phyloP scores from a whole-genome alignment of 805 yeast genomes.

The Kluyveromyces siamensis region DNA sequence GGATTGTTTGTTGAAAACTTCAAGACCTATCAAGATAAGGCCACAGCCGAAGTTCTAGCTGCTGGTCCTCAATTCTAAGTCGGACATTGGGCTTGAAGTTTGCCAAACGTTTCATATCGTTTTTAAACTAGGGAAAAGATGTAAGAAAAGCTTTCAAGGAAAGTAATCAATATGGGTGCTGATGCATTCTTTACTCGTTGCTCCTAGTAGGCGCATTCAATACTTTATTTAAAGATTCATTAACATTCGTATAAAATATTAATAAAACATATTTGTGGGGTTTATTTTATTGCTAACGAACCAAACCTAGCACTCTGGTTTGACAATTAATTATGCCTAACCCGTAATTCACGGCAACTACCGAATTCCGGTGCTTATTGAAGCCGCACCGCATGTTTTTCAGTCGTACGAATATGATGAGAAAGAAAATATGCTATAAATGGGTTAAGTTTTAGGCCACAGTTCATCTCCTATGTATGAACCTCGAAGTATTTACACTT shows the following conservation, averaged over 20 bases:
- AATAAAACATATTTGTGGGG: too few species aligned
- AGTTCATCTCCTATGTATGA: not conserved
- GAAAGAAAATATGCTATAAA: too few species aligned
- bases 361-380: too few species aligned
- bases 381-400: too few species aligned
- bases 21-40: constrained; percentile 69
- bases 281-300: too few species aligned
- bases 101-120: not conserved
- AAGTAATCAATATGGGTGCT: too few species aligned
- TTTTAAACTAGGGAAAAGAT: not conserved
- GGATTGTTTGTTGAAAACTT: constrained; percentile 78
- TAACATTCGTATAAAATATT: too few species aligned
- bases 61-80: constrained; percentile 65
- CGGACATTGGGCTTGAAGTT: not conserved
- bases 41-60: constrained; percentile 78
- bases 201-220: not conserved
- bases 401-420: too few species aligned
- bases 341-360: too few species aligned
- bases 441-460: not conserved
- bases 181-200: not conserved
- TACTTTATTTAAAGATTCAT: too few species aligned
- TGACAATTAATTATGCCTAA: too few species aligned
- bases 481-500: not conserved
- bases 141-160: not conserved
- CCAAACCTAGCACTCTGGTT: too few species aligned